phyloP scores from a whole-genome alignment of 2,329 filamentous ascomycete species.

The Saccharata proteae region DNA sequence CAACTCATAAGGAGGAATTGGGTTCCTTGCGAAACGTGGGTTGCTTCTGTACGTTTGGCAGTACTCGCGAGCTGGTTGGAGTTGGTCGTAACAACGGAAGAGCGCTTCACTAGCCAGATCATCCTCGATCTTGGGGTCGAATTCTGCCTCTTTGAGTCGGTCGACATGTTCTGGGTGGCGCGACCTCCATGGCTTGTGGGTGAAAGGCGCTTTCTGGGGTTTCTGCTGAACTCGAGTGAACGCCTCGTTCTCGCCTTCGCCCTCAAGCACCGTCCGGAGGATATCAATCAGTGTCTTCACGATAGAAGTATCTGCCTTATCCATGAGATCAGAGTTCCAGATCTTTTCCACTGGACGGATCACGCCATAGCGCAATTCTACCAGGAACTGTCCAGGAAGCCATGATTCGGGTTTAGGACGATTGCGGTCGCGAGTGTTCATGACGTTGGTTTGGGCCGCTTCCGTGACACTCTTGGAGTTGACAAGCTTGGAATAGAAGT shows the following conservation, averaged over 20 bases:
- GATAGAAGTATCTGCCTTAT: conserved; percentile 65
- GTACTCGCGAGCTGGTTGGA: conserved; percentile 55
- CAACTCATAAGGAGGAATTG: conserved; percentile 44
- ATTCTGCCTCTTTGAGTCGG: conserved; percentile 38
- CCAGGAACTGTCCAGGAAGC: conserved; percentile 61
- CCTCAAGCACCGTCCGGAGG: conserved; percentile 62
- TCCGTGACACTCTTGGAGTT: conserved; percentile 73
- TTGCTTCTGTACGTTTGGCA: conserved; percentile 52
- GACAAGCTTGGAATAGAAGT: conserved; percentile 65
- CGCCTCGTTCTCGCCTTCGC: conserved; percentile 61
- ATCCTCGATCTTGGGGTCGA: conserved; percentile 36
- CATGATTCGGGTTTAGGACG: conserved; percentile 49
- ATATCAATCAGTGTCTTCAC: conserved; percentile 75
- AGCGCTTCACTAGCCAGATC: conserved; percentile 65
- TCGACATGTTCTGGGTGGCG: conserved; percentile 31
- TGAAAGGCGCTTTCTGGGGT: conserved; percentile 32
- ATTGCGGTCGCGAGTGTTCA: conserved; percentile 44
- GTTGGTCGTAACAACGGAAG: conserved; percentile 65
- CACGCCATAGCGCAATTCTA: conserved; percentile 73
- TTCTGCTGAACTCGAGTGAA: conserved; percentile 51
- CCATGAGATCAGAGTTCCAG: conserved; percentile 76
- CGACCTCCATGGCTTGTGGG: conserved; percentile 41
- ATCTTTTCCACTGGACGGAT: conserved; percentile 64
- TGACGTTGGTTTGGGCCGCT: conserved; percentile 48
- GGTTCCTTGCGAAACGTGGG: conserved; percentile 49